phyloP scores from a whole-genome alignment of 176 grass and related monocot genomes.

The Aegilops longissima region DNA sequence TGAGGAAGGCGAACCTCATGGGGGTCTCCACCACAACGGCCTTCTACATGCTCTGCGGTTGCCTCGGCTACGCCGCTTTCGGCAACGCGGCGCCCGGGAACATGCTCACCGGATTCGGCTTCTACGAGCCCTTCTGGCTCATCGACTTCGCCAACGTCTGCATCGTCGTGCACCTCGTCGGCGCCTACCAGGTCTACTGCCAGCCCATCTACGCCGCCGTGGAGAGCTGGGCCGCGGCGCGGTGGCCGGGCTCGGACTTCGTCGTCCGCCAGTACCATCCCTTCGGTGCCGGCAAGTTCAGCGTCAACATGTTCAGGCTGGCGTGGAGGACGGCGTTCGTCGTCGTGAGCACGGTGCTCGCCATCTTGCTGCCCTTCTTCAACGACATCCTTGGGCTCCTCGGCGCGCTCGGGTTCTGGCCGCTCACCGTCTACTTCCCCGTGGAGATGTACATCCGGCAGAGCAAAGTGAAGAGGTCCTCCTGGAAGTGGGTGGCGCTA shows the following conservation, averaged over 20 bases:
- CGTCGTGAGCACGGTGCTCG: conserved; percentile 56
- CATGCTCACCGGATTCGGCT: conserved; percentile 75
- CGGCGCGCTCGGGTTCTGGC: conserved; percentile 86
- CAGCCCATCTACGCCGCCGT: conserved; percentile 58
- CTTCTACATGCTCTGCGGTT: too few species aligned
- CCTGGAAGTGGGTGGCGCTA: too few species aligned
- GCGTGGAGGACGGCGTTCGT: conserved; percentile 78
- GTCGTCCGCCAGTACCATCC: conserved; percentile 18
- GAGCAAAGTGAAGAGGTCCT: background rate
- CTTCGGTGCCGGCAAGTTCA: background rate
- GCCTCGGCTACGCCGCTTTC: too few species aligned
- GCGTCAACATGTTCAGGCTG: conserved; percentile 34
- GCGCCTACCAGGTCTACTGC: conserved; percentile 83
- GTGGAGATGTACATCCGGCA: conserved; percentile 91
- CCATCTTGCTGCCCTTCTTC: conserved; percentile 87
- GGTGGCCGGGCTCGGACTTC: background rate
- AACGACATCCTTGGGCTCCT: conserved; percentile 85
- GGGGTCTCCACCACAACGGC: too few species aligned
- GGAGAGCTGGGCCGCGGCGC: background rate
- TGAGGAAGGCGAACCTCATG: too few species aligned
- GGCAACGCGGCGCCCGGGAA: too few species aligned
- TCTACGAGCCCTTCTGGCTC: conserved; percentile 97
- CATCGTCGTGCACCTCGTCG: conserved; percentile 71
- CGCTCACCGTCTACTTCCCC: conserved; percentile 89
- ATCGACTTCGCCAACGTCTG: conserved; percentile 74